Evolutionary conservation across 139 green algal species (phyloP).

Genomic region (Tetradesmus lagerheimii): DNA sequence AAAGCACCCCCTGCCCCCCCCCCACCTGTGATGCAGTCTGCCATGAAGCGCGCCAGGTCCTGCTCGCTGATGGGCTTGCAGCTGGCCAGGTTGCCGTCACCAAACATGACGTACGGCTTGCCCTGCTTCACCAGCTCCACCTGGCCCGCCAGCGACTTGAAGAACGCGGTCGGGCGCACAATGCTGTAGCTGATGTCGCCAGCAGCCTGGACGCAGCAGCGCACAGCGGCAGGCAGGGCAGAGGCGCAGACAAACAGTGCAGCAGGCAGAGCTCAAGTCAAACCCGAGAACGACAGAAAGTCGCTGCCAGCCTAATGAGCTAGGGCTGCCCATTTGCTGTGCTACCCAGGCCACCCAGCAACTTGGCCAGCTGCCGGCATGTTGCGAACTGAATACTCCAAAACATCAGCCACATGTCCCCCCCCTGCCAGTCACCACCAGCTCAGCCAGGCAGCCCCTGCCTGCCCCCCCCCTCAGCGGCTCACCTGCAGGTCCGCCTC

Average conservation of each 20-base stretch:
- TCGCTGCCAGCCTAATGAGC: too few relatives aligned
- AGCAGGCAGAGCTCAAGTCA: neutral
- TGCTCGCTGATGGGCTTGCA: conserved; percentile 99
- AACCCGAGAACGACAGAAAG: too few relatives aligned
- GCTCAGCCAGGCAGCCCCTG: neutral
- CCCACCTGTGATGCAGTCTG: conserved; percentile 81
- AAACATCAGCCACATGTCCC: too few relatives aligned
- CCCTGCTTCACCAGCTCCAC: conserved; percentile 64
- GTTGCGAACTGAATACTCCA: too few relatives aligned
- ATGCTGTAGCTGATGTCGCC: conserved; percentile 95
- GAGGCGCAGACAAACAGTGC: neutral
- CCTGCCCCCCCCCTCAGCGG: neutral
- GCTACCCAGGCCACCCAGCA: too few relatives aligned
- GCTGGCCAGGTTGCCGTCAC: conserved; percentile 93
- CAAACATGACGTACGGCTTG: conserved; percentile 99
- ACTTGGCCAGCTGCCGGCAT: too few relatives aligned
- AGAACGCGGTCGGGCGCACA: conserved; percentile 98
- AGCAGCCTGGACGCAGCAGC: conserved; percentile 49
- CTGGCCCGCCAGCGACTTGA: conserved; percentile 97
- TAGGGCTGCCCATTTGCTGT: too few relatives aligned
- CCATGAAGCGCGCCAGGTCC: conserved; percentile 95
- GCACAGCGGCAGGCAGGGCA: neutral
- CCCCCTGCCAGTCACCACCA: neutral
- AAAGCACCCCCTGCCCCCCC: neutral
- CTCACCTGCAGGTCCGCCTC: conserved; percentile 86